Base-by-base conservation (phyloP, 2,329 filamentous ascomycete genomes). In the Apiospora koreana region DNA sequence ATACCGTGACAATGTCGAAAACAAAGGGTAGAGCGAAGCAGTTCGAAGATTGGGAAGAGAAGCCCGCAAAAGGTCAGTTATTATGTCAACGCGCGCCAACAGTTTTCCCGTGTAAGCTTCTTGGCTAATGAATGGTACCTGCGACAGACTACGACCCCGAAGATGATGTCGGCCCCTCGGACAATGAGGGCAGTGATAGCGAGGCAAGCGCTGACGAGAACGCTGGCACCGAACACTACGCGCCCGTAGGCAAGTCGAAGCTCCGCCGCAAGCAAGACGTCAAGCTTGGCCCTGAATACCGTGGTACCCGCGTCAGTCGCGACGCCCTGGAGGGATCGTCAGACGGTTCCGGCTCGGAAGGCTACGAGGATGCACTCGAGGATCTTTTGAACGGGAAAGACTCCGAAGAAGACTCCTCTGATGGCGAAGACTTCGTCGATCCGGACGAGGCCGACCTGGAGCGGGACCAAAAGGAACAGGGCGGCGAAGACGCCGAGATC, bases 61-160 rank as follows among this genome's bases (percentile, higher is more conserved):
- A 87, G 58, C 85, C 88, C 65, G 84, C 84, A 1, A 89, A 89
- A 81, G 92, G 92, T 93, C 81, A 68, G 75, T 41, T 23, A 28
- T 23, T 21, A 28, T 28, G 6, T 12, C 25, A 31, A 31, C 7
- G 10, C 43, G 25, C 66, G 23, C 38, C 21, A 35, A 23, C 45
- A 8, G 16, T 14, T n/a, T 62, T 35, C 18, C 35, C 28, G 48
- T 50, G 45, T 58, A 31, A 48, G 45, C 46, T 43, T 45, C 23
- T 35, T 31, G 41, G 28, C 43, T 54, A 50, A 25, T 4, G 35
- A n/a, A n/a, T n/a, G 23, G n/a, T 8, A 6, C 48, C 65, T 62
- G 62, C 75, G 76, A 69, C 76, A 95, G 94, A 97, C 78, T 91
- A 93, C 77, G 94, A 97, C 78, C 93, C 93, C 0, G 94, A 97